A percentile compares a stretch with the other conserved stretches of the same genome.
phyloP scores from a whole-genome alignment of 768 basidiomycete species.

The Mycena haematopus region DNA sequence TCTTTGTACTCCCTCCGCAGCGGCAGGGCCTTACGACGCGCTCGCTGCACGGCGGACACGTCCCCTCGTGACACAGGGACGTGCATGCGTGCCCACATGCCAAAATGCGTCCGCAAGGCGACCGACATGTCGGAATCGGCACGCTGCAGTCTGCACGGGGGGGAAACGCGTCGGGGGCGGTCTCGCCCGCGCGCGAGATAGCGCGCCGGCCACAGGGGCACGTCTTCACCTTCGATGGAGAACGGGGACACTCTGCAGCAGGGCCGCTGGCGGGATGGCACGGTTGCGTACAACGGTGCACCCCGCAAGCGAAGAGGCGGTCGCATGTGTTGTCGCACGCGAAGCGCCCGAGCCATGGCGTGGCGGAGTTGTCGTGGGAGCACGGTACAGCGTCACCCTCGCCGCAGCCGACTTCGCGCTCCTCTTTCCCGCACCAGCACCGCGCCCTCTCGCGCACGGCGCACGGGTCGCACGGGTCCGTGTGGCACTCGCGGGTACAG shows the following conservation, averaged over 20 bases:
- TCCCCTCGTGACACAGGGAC: constrained; percentile 72
- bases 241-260: constrained; percentile 71
- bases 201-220: constrained; percentile 85
- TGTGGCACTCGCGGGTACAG: constrained; percentile 77
- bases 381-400: constrained; percentile 54
- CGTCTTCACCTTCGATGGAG: constrained; percentile 67
- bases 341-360: constrained; percentile 68
- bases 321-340: constrained; percentile 22
- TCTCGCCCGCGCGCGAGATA: constrained; percentile 45
- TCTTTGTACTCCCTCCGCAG: constrained; percentile 73
- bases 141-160: constrained; percentile 65
- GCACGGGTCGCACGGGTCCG: constrained; percentile 76
- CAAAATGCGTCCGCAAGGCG: constrained; percentile 69
- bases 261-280: constrained; percentile 78
- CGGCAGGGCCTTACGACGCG: constrained; percentile 80
- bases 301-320: constrained; percentile 55
- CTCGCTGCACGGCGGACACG: constrained; percentile 82
- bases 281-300: constrained; percentile 72
- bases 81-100: constrained; percentile 81
- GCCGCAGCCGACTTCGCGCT: constrained; percentile 68
- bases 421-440: constrained; percentile 86
- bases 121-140: constrained; percentile 81
- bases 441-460: constrained; percentile 52
- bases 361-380: constrained; percentile 44
- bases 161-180: constrained; percentile 42